phyloP scores from a whole-genome alignment of 495 filamentous ascomycete species.

The Hypoxylon lenormandii region DNA sequence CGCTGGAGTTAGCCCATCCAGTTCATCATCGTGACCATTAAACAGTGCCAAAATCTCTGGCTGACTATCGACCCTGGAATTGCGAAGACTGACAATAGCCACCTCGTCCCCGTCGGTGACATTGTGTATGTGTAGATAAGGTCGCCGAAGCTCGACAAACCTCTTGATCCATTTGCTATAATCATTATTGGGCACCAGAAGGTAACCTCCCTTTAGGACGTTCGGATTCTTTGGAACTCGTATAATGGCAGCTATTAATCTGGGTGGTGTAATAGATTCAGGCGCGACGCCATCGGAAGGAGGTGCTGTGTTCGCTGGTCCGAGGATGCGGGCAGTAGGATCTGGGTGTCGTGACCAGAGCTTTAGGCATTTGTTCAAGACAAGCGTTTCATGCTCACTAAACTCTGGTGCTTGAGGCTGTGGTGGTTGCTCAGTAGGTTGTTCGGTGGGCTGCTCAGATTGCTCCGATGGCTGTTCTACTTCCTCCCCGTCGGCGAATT shows the following conservation, averaged over 20 bases:
- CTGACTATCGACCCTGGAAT: constrained; percentile 85
- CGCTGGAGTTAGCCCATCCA: constrained; percentile 30
- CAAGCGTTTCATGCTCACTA: constrained; percentile 64
- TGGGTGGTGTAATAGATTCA: constrained; percentile 55
- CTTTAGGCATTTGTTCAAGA: constrained; percentile 77
- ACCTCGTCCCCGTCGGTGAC: constrained; percentile 89
- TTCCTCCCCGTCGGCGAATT: constrained; percentile 28
- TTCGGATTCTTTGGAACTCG: constrained; percentile 77
- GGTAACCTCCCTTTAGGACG: constrained; percentile 84
- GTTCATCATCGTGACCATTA: constrained; percentile 55
- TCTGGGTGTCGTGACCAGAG: constrained; percentile 85
- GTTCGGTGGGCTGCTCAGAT: constrained; percentile 13
- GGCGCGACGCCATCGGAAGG: constrained; percentile 72
- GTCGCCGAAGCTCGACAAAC: constrained; percentile 90
- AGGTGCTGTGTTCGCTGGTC: constrained; percentile 79
- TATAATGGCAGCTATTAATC: constrained; percentile 75
- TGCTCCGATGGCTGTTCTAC: constrained; percentile 16
- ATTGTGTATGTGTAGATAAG: constrained; percentile 90
- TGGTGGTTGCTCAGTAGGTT: constrained; percentile 21
- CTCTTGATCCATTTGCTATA: constrained; percentile 86
- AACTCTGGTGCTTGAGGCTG: constrained; percentile 58
- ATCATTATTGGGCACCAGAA: constrained; percentile 79
- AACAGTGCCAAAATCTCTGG: constrained; percentile 86
- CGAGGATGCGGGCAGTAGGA: constrained; percentile 76
- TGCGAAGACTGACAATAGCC: constrained; percentile 84